A percentile compares a stretch with the other conserved stretches of the same genome.
These are phyloP conservation scores for Eragrostis nindensis DNA, from an alignment of 176 grass and related monocot species.

Conservation along the genomic window DNA sequence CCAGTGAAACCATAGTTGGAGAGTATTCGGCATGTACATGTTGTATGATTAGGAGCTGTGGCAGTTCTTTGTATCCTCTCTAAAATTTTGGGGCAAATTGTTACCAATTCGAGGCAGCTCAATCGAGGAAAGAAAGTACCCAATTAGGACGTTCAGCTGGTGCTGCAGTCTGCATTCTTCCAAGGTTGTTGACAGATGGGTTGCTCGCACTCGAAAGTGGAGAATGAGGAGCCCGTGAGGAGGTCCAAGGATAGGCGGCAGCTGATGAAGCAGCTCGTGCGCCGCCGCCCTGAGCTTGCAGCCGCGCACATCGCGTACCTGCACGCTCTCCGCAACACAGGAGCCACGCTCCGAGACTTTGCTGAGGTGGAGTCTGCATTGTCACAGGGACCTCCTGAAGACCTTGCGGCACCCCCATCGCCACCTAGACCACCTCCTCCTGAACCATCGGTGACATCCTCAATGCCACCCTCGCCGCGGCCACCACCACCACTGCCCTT, in stretches of 20 bases:
- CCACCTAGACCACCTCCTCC: conserved; percentile 40
- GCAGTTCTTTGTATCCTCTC: neutral
- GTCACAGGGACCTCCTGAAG: conserved; percentile 25
- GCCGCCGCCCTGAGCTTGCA: conserved; percentile 67
- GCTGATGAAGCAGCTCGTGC: conserved; percentile 87
- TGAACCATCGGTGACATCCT: conserved; percentile 43
- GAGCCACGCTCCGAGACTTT: conserved; percentile 82
- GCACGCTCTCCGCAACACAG: conserved; percentile 85
- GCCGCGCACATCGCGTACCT: conserved; percentile 71
- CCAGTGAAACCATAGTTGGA: neutral
- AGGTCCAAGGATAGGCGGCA: conserved; percentile 85
- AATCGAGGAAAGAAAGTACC: conserved; percentile 3
- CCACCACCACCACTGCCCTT: conserved; percentile 67
- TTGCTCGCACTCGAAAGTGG: conserved; percentile 74
- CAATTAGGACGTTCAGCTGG: conserved; percentile 12
- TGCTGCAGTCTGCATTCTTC: conserved; percentile 28
- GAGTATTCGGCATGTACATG: neutral
- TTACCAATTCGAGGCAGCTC: conserved; percentile 27
- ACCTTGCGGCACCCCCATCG: conserved; percentile 20
- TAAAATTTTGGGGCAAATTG: conserved; percentile 33
- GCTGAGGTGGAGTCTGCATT: conserved; percentile 70
- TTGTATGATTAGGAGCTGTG: conserved; percentile 31
- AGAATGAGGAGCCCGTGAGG: conserved; percentile 81
- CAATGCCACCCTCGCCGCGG: conserved; percentile 57
- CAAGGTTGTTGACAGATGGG: conserved; percentile 62